These are phyloP conservation scores for Verticillium dahliae DNA, from an alignment of 2,329 filamentous ascomycete genomes.

Conservation along the genomic window DNA sequence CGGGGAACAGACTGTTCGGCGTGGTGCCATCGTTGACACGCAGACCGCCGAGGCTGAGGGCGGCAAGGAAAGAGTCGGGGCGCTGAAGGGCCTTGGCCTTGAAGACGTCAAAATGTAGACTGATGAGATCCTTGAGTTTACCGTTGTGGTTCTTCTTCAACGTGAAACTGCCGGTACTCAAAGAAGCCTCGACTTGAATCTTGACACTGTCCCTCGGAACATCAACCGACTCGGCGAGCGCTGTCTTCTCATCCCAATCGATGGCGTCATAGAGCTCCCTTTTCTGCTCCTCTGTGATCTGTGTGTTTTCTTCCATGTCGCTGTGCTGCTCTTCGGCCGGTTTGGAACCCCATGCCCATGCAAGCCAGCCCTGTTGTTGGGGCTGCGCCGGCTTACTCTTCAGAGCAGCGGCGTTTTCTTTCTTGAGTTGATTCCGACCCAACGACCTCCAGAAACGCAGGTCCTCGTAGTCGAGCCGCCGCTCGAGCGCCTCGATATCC, in stretches of 20 bases:
- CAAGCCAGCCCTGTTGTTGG: slow-evolving; percentile 78
- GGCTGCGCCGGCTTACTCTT: slow-evolving; percentile 47
- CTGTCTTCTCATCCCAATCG: slow-evolving; percentile 96
- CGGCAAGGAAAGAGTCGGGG: slow-evolving; percentile 82
- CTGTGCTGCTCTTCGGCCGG: slow-evolving; percentile 53
- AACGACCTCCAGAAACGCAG: slow-evolving; percentile 94
- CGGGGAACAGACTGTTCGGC: slow-evolving; percentile 80
- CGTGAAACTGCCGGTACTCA: slow-evolving; percentile 96
- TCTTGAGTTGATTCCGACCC: slow-evolving; percentile 87
- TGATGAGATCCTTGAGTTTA: slow-evolving; percentile 74
- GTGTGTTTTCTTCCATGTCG: slow-evolving; percentile 57
- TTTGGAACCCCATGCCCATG: slow-evolving; percentile 87
- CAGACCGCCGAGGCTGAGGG: slow-evolving; percentile 85
- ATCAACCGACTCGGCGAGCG: slow-evolving; percentile 80
- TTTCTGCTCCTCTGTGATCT: slow-evolving; percentile 91
- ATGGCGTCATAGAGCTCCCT: slow-evolving; percentile 97
- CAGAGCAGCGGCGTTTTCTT: slow-evolving; percentile 87
- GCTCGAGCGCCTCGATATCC: slow-evolving; percentile 71
- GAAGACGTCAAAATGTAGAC: slow-evolving; percentile 91
- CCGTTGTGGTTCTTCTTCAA: slow-evolving; percentile 78
- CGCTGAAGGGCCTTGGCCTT: slow-evolving; percentile 83
- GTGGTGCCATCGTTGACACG: slow-evolving; percentile 96
- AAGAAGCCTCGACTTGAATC: slow-evolving; percentile 82
- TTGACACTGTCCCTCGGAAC: slow-evolving; percentile 87
- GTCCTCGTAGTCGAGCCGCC: slow-evolving; percentile 89